phyloP scores from a whole-genome alignment of 305 asterid species.

The Solanum hybrid region DNA sequence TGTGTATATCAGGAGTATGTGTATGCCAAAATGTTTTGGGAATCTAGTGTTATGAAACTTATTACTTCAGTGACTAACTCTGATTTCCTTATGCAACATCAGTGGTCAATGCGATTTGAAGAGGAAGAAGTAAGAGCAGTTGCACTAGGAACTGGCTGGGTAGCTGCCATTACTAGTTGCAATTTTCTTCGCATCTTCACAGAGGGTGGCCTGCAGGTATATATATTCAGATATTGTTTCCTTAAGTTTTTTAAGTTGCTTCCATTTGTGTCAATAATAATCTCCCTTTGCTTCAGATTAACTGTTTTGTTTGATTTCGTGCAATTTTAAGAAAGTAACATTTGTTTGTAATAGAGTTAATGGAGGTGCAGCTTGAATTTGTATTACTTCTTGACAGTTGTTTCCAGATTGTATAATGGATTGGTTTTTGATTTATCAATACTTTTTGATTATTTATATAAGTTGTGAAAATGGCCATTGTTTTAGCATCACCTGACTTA shows the following conservation, averaged over 20 bases:
- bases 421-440: not conserved
- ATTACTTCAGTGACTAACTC: constrained; percentile 8
- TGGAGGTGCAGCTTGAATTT: not conserved
- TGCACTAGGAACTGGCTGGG: constrained; percentile 86
- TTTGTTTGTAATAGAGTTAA: not conserved
- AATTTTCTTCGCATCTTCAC: constrained; percentile 88
- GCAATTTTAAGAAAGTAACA: not conserved
- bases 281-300: not conserved
- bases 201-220: constrained; percentile 89
- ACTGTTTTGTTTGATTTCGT: not conserved
- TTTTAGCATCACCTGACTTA: not conserved
- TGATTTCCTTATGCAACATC: constrained; percentile 24
- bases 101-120: constrained; percentile 99
- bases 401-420: not conserved
- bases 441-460: not conserved
- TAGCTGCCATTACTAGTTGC: constrained; percentile 88
- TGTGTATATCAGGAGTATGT: not conserved
- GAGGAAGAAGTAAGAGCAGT: constrained; percentile 94
- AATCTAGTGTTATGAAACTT: not conserved
- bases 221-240: not conserved
- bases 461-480: not conserved
- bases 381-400: not conserved
- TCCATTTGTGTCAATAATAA: not conserved
- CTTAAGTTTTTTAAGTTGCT: not conserved
- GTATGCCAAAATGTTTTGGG: not conserved